Conservation (phyloP, 305 asterid genomes). For the Solanum hybrid region DNA sequence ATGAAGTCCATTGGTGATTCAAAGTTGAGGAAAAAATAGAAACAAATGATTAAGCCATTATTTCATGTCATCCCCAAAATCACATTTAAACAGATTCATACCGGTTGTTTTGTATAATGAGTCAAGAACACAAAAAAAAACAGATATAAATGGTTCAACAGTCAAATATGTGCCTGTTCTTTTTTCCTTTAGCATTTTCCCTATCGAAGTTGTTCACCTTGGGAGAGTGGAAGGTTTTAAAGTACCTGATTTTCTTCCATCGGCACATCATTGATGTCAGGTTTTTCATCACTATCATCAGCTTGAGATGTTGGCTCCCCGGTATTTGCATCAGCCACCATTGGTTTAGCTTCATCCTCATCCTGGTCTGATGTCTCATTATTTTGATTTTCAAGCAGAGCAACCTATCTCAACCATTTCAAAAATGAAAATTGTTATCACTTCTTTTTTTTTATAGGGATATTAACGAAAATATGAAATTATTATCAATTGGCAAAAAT, state of each 20-base stretch:
- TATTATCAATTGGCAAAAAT: neutral
- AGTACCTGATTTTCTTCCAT: conserved; percentile 60
- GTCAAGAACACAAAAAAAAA: neutral
- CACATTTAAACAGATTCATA: neutral
- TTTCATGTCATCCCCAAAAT: neutral
- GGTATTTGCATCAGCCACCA: conserved; percentile 32
- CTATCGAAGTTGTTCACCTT: neutral
- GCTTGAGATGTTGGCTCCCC: conserved; percentile 37
- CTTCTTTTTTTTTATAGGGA: neutral
- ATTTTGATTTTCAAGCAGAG: conserved; percentile 61
- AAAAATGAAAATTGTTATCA: neutral
- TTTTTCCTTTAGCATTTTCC: neutral
- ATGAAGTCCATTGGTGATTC: neutral
- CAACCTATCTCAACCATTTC: conserved; percentile 36
- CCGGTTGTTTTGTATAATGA: neutral
- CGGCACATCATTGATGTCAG: conserved; percentile 82
- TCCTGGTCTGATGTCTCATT: conserved; percentile 52
- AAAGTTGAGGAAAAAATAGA: neutral
- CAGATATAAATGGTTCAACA: neutral
- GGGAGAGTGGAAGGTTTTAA: neutral
- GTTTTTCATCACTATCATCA: conserved; percentile 56
- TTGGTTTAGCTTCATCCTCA: conserved; percentile 61
- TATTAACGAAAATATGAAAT: neutral
- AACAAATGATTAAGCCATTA: neutral
- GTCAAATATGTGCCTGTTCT: neutral